A percentile compares a stretch with the other conserved stretches of the same genome.
Evolutionary conservation across 208 protist genomes (phyloP).

Genomic region (Leishmania gerbilli): DNA sequence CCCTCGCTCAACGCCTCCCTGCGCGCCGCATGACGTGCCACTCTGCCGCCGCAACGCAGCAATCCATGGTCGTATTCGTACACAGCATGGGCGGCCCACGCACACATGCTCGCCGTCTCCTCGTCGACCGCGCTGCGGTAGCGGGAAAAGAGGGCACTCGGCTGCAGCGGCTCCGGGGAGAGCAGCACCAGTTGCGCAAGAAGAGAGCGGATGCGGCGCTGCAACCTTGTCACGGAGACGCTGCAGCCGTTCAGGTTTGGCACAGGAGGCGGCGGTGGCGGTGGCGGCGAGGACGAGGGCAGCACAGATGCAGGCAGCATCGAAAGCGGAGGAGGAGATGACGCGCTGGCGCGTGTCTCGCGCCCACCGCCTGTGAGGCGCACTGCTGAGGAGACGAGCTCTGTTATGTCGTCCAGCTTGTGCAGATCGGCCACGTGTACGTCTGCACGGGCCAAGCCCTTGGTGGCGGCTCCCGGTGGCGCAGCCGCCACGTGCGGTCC

Average conservation of each 20-base stretch:
- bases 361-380: not conserved
- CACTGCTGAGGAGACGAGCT: not conserved
- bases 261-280: not conserved
- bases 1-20: not conserved
- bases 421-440: not conserved
- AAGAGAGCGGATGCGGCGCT: conserved; percentile 39
- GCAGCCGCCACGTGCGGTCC: not conserved
- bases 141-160: conserved; percentile 22
- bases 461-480: not conserved
- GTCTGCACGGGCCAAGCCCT: not conserved
- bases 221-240: conserved; percentile 6
- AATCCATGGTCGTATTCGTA: conserved; percentile 3
- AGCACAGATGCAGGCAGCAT: not conserved
- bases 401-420: not conserved
- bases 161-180: conserved; percentile 39
- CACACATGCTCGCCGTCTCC: conserved; percentile 22
- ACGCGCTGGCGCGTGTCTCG: not conserved
- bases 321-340: not conserved
- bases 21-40: not conserved
- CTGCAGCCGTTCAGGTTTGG: not conserved
- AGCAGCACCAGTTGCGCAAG: conserved; percentile 51
- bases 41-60: not conserved
- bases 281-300: conserved; percentile 2
- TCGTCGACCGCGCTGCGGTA: conserved; percentile 15
- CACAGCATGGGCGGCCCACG: conserved; percentile 22